A percentile compares a stretch with the other conserved stretches of the same genome.
These are phyloP conservation scores for Pichia eremophila DNA, from an alignment of 805 yeast species.

Conservation along the genomic window DNA sequence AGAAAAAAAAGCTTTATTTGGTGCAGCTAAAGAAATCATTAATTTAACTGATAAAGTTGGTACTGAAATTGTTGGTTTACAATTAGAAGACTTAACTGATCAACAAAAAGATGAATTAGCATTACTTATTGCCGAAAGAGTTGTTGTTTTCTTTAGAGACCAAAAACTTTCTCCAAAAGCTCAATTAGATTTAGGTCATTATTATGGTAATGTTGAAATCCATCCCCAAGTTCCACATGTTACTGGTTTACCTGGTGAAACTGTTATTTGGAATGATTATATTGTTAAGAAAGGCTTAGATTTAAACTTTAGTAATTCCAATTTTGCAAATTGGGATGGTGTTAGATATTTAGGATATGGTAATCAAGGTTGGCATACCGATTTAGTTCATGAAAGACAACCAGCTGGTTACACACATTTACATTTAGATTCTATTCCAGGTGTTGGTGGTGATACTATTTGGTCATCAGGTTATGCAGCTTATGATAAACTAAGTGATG, in stretches of 20 bases:
- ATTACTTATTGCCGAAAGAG: conserved; percentile 36
- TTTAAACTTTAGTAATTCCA: conserved; percentile 13
- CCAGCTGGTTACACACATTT: conserved; percentile 50
- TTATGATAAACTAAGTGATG: conserved; percentile 44
- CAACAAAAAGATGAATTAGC: conserved; percentile 40
- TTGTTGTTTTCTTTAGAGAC: conserved; percentile 42
- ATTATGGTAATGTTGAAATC: conserved; percentile 36
- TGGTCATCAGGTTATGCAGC: conserved; percentile 53
- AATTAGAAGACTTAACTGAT: conserved; percentile 33
- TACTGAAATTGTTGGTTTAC: conserved; percentile 40
- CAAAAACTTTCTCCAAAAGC: conserved; percentile 36
- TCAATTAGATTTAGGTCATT: conserved; percentile 36
- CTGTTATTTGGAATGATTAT: conserved; percentile 35
- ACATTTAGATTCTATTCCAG: conserved; percentile 42
- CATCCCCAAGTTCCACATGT: conserved; percentile 30
- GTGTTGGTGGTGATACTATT: conserved; percentile 46
- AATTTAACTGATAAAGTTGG: conserved; percentile 39
- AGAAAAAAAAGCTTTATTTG: conserved; percentile 31
- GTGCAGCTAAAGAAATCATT: conserved; percentile 32
- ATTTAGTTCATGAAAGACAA: conserved; percentile 43
- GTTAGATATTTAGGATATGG: conserved; percentile 7
- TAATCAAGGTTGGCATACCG: conserved; percentile 37
- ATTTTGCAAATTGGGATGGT: conserved; percentile 14
- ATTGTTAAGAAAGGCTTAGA: conserved; percentile 18
- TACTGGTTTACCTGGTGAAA: conserved; percentile 29